These are phyloP conservation scores for Lentinula novae-zelandiae DNA, from an alignment of 1,284 basidiomycete genomes.

Conservation along the genomic window DNA sequence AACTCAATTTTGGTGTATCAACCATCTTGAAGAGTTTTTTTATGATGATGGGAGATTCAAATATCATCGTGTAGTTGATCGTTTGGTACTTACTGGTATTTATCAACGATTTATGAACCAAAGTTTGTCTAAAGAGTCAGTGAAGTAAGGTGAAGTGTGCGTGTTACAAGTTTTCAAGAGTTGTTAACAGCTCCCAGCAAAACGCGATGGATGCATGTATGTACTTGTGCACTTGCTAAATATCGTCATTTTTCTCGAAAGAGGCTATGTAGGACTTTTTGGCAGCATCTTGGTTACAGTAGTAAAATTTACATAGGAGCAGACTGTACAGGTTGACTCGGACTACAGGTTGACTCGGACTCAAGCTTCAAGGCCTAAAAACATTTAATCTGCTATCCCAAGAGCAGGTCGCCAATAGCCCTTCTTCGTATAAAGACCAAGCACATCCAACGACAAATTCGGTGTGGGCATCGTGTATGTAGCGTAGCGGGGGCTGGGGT, in stretches of 20 bases:
- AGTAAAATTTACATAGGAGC: too few species aligned
- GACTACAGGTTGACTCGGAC: not conserved
- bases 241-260: too few species aligned
- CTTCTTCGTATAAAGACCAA: constrained; percentile 89
- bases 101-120: not conserved
- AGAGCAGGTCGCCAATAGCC: constrained; percentile 80
- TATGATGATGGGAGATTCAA: not conserved
- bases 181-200: too few species aligned
- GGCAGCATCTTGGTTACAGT: too few species aligned
- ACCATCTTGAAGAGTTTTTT: not conserved
- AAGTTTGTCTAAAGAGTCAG: not conserved
- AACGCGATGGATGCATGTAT: too few species aligned
- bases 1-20: not conserved
- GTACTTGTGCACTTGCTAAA: too few species aligned
- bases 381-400: constrained; percentile 89
- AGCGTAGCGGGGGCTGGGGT: constrained; percentile 53
- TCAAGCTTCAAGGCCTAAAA: constrained; percentile 31
- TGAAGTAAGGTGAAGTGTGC: too few species aligned
- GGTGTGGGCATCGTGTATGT: constrained; percentile 83
- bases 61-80: not conserved
- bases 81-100: not conserved
- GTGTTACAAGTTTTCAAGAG: too few species aligned
- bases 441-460: constrained; percentile 92
- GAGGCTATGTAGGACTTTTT: too few species aligned
- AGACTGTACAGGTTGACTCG: not conserved